A percentile compares a stretch with the other conserved stretches of the same genome.
Evolutionary conservation across 331 rosid genomes (phyloP).

Genomic region (Cucumis variabilis): DNA sequence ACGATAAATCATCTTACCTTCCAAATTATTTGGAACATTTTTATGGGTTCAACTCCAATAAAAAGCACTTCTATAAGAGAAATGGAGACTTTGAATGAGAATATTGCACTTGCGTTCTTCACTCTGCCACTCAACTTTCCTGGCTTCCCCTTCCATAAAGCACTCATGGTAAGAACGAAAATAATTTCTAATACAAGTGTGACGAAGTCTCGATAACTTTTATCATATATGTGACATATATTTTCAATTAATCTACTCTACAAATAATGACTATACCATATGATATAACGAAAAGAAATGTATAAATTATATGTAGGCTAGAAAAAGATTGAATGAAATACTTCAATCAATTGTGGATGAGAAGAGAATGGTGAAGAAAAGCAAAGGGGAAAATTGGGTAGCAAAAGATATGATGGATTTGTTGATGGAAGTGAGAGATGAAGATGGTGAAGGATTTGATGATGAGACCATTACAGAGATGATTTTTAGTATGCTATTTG

Average conservation of each 20-base stretch:
- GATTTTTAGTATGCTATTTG: constrained; percentile 66
- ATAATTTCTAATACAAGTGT: too few relatives aligned
- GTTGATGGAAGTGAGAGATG: constrained; percentile 64
- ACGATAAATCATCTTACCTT: too few relatives aligned
- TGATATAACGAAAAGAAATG: background rate
- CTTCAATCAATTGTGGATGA: constrained; percentile 50
- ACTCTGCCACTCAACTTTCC: too few relatives aligned
- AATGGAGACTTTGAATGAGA: too few relatives aligned
- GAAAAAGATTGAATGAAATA: constrained; percentile 48
- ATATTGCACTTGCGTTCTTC: too few relatives aligned
- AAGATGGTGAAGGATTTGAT: constrained; percentile 55
- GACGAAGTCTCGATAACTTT: too few relatives aligned
- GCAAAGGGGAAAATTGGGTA: background rate
- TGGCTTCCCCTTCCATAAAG: too few relatives aligned
- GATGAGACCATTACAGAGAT: constrained; percentile 70
- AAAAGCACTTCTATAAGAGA: too few relatives aligned
- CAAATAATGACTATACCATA: background rate
- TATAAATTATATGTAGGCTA: constrained; percentile 43
- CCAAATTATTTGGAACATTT: too few relatives aligned
- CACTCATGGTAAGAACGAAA: too few relatives aligned
- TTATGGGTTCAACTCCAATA: too few relatives aligned
- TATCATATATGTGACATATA: background rate
- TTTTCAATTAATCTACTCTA: too few relatives aligned
- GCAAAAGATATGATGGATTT: constrained; percentile 62
- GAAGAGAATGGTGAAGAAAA: constrained; percentile 41